phyloP scores from a whole-genome alignment of 1,284 basidiomycete species.

The Trichosporon sp. region DNA sequence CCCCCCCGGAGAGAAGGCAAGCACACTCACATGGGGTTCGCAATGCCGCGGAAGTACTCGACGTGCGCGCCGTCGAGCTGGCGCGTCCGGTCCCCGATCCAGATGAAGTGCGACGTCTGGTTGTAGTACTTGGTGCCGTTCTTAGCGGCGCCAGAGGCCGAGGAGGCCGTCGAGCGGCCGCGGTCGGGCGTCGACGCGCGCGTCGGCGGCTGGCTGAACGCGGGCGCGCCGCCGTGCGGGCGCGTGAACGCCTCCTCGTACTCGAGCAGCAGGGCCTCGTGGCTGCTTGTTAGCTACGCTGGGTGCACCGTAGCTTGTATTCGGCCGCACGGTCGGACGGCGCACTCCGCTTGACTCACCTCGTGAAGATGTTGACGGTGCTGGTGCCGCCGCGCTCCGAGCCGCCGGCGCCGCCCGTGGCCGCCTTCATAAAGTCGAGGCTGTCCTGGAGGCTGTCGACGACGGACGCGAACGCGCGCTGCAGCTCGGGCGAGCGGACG shows the following conservation, averaged over 20 bases:
- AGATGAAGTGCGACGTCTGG: conserved; percentile 81
- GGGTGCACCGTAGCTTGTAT: not conserved
- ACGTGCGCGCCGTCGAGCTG: conserved; percentile 90
- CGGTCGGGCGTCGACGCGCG: conserved; percentile 22
- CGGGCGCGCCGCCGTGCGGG: conserved; percentile 26
- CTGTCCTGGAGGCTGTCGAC: conserved; percentile 81
- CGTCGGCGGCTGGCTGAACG: conserved; percentile 27
- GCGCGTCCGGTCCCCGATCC: conserved; percentile 96
- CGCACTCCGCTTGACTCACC: conserved; percentile 53
- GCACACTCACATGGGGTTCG: conserved; percentile 70
- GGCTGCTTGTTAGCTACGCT: conserved; percentile 53
- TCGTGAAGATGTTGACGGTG: conserved; percentile 91
- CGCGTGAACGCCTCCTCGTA: conserved; percentile 92
- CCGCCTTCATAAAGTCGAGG: conserved; percentile 75
- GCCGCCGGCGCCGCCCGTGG: conserved; percentile 63
- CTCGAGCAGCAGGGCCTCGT: conserved; percentile 88
- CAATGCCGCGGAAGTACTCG: conserved; percentile 89
- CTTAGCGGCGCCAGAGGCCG: not conserved
- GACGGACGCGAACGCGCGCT: conserved; percentile 77
- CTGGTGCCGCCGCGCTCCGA: conserved; percentile 63
- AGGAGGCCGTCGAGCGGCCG: not conserved
- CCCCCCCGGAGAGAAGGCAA: too few species aligned
- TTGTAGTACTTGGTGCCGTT: conserved; percentile 39
- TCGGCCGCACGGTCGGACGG: not conserved
- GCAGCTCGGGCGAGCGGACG: conserved; percentile 73